phyloP scores from a whole-genome alignment of 768 basidiomycete species.

The Mrakia hoshinonis region DNA sequence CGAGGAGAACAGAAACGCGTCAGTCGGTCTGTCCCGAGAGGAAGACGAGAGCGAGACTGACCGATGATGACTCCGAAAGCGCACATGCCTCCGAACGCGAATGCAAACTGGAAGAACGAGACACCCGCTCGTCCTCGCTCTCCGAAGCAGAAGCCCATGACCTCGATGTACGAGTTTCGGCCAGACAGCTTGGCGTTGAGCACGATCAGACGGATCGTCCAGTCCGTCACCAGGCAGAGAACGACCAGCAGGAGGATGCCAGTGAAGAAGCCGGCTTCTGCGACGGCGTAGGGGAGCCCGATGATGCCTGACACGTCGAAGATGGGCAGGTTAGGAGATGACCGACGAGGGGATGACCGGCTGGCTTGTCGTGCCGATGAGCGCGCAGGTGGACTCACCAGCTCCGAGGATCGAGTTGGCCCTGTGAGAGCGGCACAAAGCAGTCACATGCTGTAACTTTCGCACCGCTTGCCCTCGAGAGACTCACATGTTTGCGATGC shows the following conservation, averaged over 20 bases:
- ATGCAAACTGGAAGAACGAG: conserved; percentile 93
- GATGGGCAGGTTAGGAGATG: not conserved
- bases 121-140: conserved; percentile 82
- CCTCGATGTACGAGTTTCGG: conserved; percentile 72
- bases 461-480: conserved; percentile 46
- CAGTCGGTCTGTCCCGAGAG: not conserved
- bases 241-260: conserved; percentile 73
- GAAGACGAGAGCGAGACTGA: not conserved
- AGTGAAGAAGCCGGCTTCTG: conserved; percentile 85
- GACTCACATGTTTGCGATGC: conserved; percentile 64
- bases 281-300: conserved; percentile 90
- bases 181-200: conserved; percentile 94
- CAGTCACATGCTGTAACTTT: conserved; percentile 39
- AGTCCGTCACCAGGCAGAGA: conserved; percentile 66
- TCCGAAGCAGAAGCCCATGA: conserved; percentile 87
- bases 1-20: not conserved
- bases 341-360: not conserved
- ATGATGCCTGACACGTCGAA: not conserved
- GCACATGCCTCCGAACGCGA: conserved; percentile 97
- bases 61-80: conserved; percentile 85
- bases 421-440: conserved; percentile 73
- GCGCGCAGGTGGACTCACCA: conserved; percentile 32
- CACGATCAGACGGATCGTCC: conserved; percentile 88
- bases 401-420: conserved; percentile 92
- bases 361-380: conserved; percentile 8